Percentiles rank a stretch among this genome's conserved stretches.
phyloP scores from a whole-genome alignment of 1,284 basidiomycete species.

The Ganoderma lingzhi region DNA sequence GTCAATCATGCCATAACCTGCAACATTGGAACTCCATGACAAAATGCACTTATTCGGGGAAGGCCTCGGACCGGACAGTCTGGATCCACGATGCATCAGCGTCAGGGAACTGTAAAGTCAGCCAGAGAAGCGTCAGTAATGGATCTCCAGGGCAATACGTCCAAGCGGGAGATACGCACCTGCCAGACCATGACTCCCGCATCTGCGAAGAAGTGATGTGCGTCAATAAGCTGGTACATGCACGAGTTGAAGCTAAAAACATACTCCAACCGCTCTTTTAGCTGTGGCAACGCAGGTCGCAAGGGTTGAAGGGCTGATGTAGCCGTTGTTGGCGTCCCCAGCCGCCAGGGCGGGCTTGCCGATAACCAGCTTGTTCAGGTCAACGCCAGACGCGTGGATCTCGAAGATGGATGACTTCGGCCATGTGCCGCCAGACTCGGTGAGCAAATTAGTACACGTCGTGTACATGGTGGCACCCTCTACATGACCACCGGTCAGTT shows the following conservation, averaged over 20 bases:
- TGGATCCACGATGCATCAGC: slow-evolving; percentile 58
- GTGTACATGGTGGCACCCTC: slow-evolving; percentile 67
- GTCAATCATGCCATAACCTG: not conserved
- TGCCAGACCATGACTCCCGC: slow-evolving; percentile 56
- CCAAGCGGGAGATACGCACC: slow-evolving; percentile 27
- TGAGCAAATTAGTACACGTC: slow-evolving; percentile 62
- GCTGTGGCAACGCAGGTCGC: slow-evolving; percentile 64
- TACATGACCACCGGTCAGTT: slow-evolving; percentile 33
- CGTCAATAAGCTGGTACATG: slow-evolving; percentile 4
- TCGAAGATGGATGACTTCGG: slow-evolving; percentile 65
- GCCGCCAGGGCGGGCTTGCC: slow-evolving; percentile 64
- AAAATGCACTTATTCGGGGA: slow-evolving; percentile 44
- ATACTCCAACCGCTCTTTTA: slow-evolving; percentile 64
- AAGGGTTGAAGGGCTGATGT: slow-evolving; percentile 58
- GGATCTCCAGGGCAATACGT: not conserved
- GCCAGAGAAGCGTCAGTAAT: slow-evolving; percentile 13
- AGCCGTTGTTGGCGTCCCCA: slow-evolving; percentile 65
- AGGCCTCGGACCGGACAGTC: slow-evolving; percentile 51
- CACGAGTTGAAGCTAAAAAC: slow-evolving; percentile 33
- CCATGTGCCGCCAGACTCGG: slow-evolving; percentile 57
- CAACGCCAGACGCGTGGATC: slow-evolving; percentile 63
- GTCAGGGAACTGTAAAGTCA: slow-evolving; percentile 47
- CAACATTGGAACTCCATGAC: not conserved
- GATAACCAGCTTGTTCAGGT: slow-evolving; percentile 60
- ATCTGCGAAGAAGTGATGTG: slow-evolving; percentile 40